Conservation (phyloP, 1,284 basidiomycete species). For the Malassezia furfur region DNA sequence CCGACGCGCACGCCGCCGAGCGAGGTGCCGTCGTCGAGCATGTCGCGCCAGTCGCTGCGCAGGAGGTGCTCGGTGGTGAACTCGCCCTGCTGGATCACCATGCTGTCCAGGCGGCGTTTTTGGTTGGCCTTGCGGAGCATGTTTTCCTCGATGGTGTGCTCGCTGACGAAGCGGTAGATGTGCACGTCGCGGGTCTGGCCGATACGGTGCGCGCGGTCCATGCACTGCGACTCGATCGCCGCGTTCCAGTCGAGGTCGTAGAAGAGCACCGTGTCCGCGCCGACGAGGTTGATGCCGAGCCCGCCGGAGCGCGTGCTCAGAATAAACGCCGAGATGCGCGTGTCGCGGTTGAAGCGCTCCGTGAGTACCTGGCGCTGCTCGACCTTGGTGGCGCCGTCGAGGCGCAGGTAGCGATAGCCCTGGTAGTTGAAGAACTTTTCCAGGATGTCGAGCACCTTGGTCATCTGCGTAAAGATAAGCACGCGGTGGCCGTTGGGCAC, state of each 20-base stretch:
- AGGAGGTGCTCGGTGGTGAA: conserved; percentile 58
- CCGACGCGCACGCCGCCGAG: conserved; percentile 37
- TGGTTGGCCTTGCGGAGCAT: conserved; percentile 93
- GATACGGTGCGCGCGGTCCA: conserved; percentile 88
- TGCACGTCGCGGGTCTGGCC: conserved; percentile 94
- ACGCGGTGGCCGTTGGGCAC: conserved; percentile 79
- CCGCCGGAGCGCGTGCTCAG: conserved; percentile 86
- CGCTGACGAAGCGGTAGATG: conserved; percentile 88
- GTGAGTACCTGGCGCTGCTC: conserved; percentile 91
- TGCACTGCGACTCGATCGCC: conserved; percentile 92
- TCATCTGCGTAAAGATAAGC: conserved; percentile 97
- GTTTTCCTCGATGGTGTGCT: conserved; percentile 88
- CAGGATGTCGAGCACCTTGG: conserved; percentile 80
- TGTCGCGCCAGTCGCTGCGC: conserved; percentile 67
- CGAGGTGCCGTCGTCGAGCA: conserved; percentile 56
- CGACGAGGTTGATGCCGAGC: conserved; percentile 84
- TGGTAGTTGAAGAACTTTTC: conserved; percentile 87
- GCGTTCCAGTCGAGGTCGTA: conserved; percentile 98
- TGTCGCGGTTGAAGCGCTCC: conserved; percentile 88
- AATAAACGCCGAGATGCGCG: conserved; percentile 85
- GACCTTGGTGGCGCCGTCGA: conserved; percentile 90
- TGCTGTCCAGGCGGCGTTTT: conserved; percentile 77
- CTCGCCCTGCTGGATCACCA: conserved; percentile 87
- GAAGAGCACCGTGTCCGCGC: conserved; percentile 92
- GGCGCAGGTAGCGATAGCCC: conserved; percentile 80